phyloP scores from a whole-genome alignment of 139 green algal species.

The Closterium sp. region DNA sequence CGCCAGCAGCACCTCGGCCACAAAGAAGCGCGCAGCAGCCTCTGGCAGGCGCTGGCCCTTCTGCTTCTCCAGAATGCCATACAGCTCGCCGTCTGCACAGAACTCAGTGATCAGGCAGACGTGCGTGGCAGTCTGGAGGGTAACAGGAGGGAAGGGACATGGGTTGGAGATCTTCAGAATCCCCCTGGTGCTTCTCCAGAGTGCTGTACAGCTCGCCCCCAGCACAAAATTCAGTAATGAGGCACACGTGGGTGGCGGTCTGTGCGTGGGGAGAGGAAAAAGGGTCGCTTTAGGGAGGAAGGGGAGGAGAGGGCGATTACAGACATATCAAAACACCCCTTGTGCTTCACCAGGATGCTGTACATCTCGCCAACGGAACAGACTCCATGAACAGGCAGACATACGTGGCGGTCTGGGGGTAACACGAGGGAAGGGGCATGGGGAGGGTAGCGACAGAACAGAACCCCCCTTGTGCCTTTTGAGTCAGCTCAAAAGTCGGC shows the following conservation, averaged over 20 bases:
- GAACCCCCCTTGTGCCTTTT: constrained; percentile 40
- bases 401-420: constrained; percentile 39
- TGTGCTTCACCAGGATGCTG: constrained; percentile 58
- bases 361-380: constrained; percentile 78
- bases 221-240: constrained; percentile 62
- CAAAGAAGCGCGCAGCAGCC: constrained; percentile 63
- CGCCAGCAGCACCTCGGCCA: constrained; percentile 85
- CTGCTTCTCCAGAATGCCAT: constrained; percentile 62
- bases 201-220: constrained; percentile 78
- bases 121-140: constrained; percentile 46
- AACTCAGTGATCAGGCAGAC: constrained; percentile 57
- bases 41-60: constrained; percentile 63
- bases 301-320: not conserved
- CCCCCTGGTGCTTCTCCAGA: constrained; percentile 57
- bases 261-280: too few relatives aligned
- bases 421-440: too few relatives aligned
- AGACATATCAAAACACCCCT: too few relatives aligned
- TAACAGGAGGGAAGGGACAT: too few relatives aligned
- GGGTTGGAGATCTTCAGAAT: too few relatives aligned
- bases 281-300: not conserved
- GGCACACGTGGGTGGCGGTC: constrained; percentile 47
- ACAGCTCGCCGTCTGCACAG: constrained; percentile 79
- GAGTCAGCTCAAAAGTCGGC: too few relatives aligned
- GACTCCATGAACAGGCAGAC: constrained; percentile 63
- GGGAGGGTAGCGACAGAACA: not conserved